Evolutionary conservation across 2,329 filamentous ascomycete genomes (phyloP).

Genomic region (Fusarium dimerum): DNA sequence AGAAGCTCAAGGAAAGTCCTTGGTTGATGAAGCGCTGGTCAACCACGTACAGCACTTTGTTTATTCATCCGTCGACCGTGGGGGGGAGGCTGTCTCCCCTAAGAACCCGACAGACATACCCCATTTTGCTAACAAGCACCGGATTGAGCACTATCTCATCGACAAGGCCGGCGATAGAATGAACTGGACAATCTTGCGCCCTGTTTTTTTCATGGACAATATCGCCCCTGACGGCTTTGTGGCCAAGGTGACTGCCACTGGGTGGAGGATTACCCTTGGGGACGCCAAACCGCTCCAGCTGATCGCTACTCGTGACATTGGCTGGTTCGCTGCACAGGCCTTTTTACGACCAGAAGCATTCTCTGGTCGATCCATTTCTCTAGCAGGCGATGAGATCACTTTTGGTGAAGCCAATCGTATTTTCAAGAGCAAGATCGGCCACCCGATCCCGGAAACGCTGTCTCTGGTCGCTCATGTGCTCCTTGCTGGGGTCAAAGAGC

Average conservation of each 20-base stretch:
- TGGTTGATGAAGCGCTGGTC: slow-evolving; percentile 14
- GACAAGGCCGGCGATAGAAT: slow-evolving; percentile 32
- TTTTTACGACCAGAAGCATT: slow-evolving; percentile 36
- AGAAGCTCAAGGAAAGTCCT: slow-evolving; percentile 13
- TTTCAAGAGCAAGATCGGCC: slow-evolving; percentile 1
- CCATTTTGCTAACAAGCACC: slow-evolving; percentile 20
- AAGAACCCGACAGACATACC: slow-evolving; percentile 22
- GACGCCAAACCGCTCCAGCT: slow-evolving; percentile 34
- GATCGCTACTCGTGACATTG: slow-evolving; percentile 42
- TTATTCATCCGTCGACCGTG: slow-evolving; percentile 28
- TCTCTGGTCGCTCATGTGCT: slow-evolving; percentile 12
- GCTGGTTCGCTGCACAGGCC: slow-evolving; percentile 40
- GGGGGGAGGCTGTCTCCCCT: slow-evolving; percentile 28
- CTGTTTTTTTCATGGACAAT: slow-evolving; percentile 60
- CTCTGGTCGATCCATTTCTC: slow-evolving; percentile 5
- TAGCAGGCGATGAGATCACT: slow-evolving; percentile 19
- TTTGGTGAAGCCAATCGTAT: slow-evolving; percentile 13
- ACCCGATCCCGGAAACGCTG: slow-evolving; percentile 9
- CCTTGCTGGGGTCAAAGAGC: slow-evolving; percentile 12
- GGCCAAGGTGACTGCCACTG: slow-evolving; percentile 33
- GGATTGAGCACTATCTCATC: slow-evolving; percentile 15
- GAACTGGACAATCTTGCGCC: slow-evolving; percentile 59
- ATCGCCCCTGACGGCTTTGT: slow-evolving; percentile 28
- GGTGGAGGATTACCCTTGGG: slow-evolving; percentile 18
- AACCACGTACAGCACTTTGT: slow-evolving; percentile 30